phyloP scores from a whole-genome alignment of 2,329 filamentous ascomycete genomes.

The Neonectria hederae region DNA sequence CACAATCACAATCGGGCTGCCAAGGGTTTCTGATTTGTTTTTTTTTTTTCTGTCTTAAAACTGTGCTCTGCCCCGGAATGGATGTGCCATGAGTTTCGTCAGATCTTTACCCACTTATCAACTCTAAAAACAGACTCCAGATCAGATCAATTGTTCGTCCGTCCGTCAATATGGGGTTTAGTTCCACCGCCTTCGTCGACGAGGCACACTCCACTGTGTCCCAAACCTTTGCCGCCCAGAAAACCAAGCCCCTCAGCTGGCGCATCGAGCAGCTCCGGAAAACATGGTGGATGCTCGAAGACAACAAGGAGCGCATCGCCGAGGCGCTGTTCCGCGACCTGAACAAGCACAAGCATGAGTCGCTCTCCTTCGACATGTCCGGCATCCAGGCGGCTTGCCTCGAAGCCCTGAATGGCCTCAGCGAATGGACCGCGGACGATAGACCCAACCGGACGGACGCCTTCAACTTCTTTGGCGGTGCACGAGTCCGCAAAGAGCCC shows the following conservation, averaged over 20 bases:
- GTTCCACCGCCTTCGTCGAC: neutral
- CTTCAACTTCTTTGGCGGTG: conserved; percentile 43
- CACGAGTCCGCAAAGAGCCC: conserved; percentile 53
- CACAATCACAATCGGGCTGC: neutral
- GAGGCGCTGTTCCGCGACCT: conserved; percentile 49
- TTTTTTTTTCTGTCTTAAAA: neutral
- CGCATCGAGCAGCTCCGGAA: conserved; percentile 54
- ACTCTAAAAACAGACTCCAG: neutral
- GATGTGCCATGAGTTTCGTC: neutral
- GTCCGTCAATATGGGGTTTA: neutral
- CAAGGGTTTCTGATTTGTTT: neutral
- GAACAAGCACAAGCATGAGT: conserved; percentile 47
- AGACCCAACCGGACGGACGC: conserved; percentile 40
- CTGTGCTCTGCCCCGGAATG: neutral
- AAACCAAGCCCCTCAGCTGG: conserved; percentile 51
- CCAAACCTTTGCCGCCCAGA: conserved; percentile 27
- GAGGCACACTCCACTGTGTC: neutral
- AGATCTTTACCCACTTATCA: neutral
- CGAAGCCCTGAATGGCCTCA: conserved; percentile 49
- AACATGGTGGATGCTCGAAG: conserved; percentile 53
- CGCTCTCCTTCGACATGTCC: conserved; percentile 43
- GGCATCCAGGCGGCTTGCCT: conserved; percentile 48
- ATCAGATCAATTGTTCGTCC: neutral
- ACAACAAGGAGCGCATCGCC: conserved; percentile 48
- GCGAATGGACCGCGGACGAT: conserved; percentile 52